Conservation (phyloP, 768 basidiomycete genomes). For the Naganishia antarctica region DNA sequence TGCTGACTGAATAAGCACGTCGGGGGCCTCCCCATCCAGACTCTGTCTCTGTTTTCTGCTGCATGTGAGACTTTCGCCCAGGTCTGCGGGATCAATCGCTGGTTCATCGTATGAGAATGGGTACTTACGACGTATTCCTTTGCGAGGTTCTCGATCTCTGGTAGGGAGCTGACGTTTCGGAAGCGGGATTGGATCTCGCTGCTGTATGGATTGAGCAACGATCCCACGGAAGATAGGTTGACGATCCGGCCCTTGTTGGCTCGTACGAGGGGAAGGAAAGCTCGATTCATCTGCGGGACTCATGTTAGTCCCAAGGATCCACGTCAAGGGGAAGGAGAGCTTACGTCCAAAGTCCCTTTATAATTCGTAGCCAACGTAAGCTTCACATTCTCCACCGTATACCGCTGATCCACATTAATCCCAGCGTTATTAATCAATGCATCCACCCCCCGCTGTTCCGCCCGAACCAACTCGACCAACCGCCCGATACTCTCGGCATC, state of each 20-base stretch:
- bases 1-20: constrained; percentile 25
- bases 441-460: constrained; percentile 22
- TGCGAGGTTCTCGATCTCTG: constrained; percentile 2
- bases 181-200: constrained; percentile 21
- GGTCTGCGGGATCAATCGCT: too few species aligned
- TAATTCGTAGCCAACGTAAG: constrained; percentile 24
- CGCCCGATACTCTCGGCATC: not conserved
- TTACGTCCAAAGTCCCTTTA: constrained; percentile 14
- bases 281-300: constrained; percentile 16
- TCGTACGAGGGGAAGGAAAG: constrained; percentile 19
- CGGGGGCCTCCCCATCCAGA: constrained; percentile 21
- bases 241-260: constrained; percentile 21
- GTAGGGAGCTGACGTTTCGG: constrained; percentile 4
- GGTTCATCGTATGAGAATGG: too few species aligned
- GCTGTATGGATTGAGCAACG: constrained; percentile 20
- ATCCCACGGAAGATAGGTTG: constrained; percentile 24
- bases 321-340: not conserved
- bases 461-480: constrained; percentile 14
- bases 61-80: constrained; percentile 3
- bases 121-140: constrained; percentile 23
- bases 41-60: constrained; percentile 10
- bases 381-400: constrained; percentile 20
- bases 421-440: constrained; percentile 28
- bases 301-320: not conserved
- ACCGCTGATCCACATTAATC: constrained; percentile 22